phyloP scores from a whole-genome alignment of 306 rosid genomes.

The barrel medic (Medicago truncatula) region MtrunA17r5.0-ANR NC_053049.1:30066001-30066500 shows the following conservation, averaged over 20 bases:
- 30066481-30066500: slow-evolving; percentile 5
- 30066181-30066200: no score
- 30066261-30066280: slow-evolving; percentile 28
- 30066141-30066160: slow-evolving; percentile 42
- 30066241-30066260: slow-evolving; percentile 29
- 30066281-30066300: slow-evolving; percentile 27
- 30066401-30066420: slow-evolving; percentile 38
- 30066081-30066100: slow-evolving; percentile 22
- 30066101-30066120: slow-evolving; percentile 31
- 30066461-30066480: slow-evolving; percentile 31
- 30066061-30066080: background rate
- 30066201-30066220: background rate
- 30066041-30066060: background rate
- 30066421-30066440: slow-evolving; percentile 10
- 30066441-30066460: slow-evolving; percentile 33
- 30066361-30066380: background rate
- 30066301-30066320: slow-evolving; percentile 38
- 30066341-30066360: slow-evolving; percentile 40
- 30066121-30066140: slow-evolving; percentile 29
- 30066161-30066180: slow-evolving; percentile 5
- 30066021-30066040: slow-evolving; percentile 34
- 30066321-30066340: slow-evolving; percentile 39
- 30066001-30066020: background rate
- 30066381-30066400: background rate
- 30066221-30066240: background rate